Evolutionary conservation across 2,329 filamentous ascomycete species (phyloP).

Genomic region (Aspergillus latus): DNA sequence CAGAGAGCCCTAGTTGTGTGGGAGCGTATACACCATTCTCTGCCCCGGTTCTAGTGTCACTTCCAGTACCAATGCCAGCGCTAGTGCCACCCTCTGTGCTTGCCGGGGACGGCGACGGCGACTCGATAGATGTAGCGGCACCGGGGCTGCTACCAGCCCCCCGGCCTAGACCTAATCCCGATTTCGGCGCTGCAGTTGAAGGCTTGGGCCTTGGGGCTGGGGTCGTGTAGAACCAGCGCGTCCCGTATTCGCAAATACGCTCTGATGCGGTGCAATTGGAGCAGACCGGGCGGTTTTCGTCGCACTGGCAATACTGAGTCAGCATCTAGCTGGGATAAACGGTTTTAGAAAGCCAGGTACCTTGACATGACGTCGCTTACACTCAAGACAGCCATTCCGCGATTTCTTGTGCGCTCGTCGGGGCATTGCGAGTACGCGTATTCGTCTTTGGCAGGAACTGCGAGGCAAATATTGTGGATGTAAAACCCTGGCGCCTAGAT

Average conservation of each 20-base stretch:
- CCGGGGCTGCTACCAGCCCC: too few relatives aligned
- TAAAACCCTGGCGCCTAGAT: background rate
- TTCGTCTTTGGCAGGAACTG: background rate
- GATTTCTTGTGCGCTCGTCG: conserved; percentile 40
- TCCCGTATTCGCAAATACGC: conserved; percentile 21
- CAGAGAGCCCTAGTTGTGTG: background rate
- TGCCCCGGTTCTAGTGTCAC: too few relatives aligned
- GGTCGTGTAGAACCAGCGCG: background rate
- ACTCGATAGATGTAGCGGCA: background rate
- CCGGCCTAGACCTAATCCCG: too few relatives aligned
- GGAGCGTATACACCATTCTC: too few relatives aligned
- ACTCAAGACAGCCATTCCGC: conserved; percentile 39
- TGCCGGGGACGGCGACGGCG: background rate
- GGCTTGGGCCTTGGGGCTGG: background rate
- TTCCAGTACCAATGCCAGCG: too few relatives aligned
- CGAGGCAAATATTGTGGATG: background rate
- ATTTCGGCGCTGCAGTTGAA: background rate
- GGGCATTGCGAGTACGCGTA: conserved; percentile 12
- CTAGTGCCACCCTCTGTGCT: background rate
- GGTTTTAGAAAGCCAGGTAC: too few relatives aligned
- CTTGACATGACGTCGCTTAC: conserved; percentile 42
- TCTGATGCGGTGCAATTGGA: conserved; percentile 32
- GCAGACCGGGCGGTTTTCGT: conserved; percentile 35
- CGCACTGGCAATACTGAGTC: conserved; percentile 27
- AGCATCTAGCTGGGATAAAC: too few relatives aligned